Conservation (phyloP, 495 filamentous ascomycete genomes). For the Aspergillus conjunctus region DNA sequence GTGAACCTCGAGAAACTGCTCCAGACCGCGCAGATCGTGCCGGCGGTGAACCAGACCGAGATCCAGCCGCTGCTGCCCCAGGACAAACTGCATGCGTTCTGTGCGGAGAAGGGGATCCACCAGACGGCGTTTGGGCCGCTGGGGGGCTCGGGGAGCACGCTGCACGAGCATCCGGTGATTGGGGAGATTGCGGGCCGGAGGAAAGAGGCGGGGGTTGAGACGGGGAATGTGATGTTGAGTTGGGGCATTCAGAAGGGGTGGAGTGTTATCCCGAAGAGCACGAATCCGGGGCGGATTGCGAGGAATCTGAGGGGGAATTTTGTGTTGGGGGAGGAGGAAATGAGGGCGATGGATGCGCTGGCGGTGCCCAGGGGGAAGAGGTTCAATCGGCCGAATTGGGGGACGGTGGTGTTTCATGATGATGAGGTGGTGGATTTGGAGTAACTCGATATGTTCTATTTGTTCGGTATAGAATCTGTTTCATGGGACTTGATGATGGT, state of each 20-base stretch:
- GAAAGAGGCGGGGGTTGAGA: slow-evolving; percentile 45
- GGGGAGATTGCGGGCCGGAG: slow-evolving; percentile 53
- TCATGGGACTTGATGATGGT: too few relatives aligned
- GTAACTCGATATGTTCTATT: too few relatives aligned
- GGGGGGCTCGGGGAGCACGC: slow-evolving; percentile 46
- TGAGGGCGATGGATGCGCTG: slow-evolving; percentile 50
- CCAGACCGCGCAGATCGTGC: slow-evolving; percentile 53
- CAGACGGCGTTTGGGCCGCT: slow-evolving; percentile 67
- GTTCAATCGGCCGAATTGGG: slow-evolving; percentile 36
- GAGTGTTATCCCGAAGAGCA: slow-evolving; percentile 63
- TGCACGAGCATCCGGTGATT: slow-evolving; percentile 59
- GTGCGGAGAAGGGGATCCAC: slow-evolving; percentile 56
- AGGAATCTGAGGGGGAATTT: slow-evolving; percentile 57
- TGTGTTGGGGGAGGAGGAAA: slow-evolving; percentile 48
- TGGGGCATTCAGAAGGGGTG: slow-evolving; percentile 62
- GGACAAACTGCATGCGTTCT: slow-evolving; percentile 52
- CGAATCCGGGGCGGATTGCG: slow-evolving; percentile 48
- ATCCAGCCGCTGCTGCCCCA: slow-evolving; percentile 60
- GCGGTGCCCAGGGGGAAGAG: slow-evolving; percentile 31
- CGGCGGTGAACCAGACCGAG: slow-evolving; percentile 65
- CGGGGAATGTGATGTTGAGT: slow-evolving; percentile 60
- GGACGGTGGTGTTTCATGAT: slow-evolving; percentile 32
- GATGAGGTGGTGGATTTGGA: slow-evolving; percentile 21
- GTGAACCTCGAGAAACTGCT: slow-evolving; percentile 46
- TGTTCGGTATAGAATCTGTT: too few relatives aligned